Conservation (phyloP, 2,329 filamentous ascomycete species). For the Diaporthe batatas region DNA sequence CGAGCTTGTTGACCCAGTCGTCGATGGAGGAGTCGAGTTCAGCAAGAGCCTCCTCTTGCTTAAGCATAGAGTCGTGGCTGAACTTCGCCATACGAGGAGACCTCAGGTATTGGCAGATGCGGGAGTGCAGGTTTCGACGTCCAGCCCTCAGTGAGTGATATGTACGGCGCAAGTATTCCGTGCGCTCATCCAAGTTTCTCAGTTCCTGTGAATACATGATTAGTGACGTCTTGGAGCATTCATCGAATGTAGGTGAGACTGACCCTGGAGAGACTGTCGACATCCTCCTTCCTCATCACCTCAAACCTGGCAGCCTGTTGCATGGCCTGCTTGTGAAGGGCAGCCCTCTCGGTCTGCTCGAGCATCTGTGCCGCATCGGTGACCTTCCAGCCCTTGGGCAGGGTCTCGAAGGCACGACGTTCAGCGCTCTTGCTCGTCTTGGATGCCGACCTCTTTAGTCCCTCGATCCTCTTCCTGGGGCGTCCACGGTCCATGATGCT, state of each 20-base stretch:
- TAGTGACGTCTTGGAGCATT: slow-evolving; percentile 1
- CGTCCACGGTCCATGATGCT: slow-evolving; percentile 73
- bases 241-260: slow-evolving; percentile 41
- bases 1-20: slow-evolving; percentile 84
- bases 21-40: slow-evolving; percentile 84
- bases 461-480: slow-evolving; percentile 67
- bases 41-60: slow-evolving; percentile 83
- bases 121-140: slow-evolving; percentile 80
- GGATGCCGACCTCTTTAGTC: slow-evolving; percentile 55
- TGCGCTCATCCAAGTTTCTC: slow-evolving; percentile 80
- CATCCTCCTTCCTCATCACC: slow-evolving; percentile 72
- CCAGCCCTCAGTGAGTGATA: slow-evolving; percentile 82
- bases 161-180: slow-evolving; percentile 82
- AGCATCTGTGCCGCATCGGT: slow-evolving; percentile 65
- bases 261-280: slow-evolving; percentile 75
- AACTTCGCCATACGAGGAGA: slow-evolving; percentile 79
- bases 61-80: slow-evolving; percentile 80
- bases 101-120: slow-evolving; percentile 83
- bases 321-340: slow-evolving; percentile 71
- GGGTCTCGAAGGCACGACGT: slow-evolving; percentile 68
- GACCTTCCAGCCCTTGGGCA: slow-evolving; percentile 71
- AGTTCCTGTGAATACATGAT: slow-evolving; percentile 69
- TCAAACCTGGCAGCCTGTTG: slow-evolving; percentile 75
- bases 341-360: slow-evolving; percentile 61
- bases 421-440: slow-evolving; percentile 65